Evolutionary conservation across 306 rosid species (phyloP), one percentile per base, ranked within the genome.

Genomic region (Cucurbita pepo): DNA sequence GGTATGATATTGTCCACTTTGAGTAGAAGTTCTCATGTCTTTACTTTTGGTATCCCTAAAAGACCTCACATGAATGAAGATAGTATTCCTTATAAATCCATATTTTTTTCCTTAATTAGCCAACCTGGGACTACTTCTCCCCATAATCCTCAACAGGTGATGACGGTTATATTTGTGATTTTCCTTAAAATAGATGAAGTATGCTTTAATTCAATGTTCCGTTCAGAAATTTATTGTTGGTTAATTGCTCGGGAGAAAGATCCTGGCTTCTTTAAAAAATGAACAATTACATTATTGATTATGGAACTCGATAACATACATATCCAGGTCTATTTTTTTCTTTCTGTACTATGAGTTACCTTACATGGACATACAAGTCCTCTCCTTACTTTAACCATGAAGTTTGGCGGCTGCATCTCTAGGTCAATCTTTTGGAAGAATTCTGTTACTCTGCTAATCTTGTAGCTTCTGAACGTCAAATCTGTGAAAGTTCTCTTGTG

Each of bases 381-480:
- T 48, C 57, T 66, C 55, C 69, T 55, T 73, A 37, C 58, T 57
- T 66, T 73, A 12, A 53, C 62, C 50, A 18, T 52, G 22, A 47
- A 30, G 48, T 80, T 75, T 72, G 53, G 56, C 41, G 5, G 71
- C 73, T 76, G 30, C 61, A 77, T 55, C 63, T 67, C 59, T 58
- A 86, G 90, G 85, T 74, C 37, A 74, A 70, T 75, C 75, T 86
- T 73, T 73, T 86, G 47, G 87, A 86, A 75, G 87, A 86, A 69
- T 76, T 86, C 44, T 80, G 73, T 53, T 60, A 71, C 72, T 77
- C 85, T 54, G 70, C 82, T 63, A 48, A 77, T 72, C 75, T 75
- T 71, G 82, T 48, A 25, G 77, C 71, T 22, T 37, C 77, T 36
- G 85, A 81, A 56, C 79, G 57, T 72, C 78, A 16, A 69, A 72